These are phyloP conservation scores for Boletus subcaerulescens DNA, from an alignment of 768 basidiomycete genomes.

Conservation along the genomic window DNA sequence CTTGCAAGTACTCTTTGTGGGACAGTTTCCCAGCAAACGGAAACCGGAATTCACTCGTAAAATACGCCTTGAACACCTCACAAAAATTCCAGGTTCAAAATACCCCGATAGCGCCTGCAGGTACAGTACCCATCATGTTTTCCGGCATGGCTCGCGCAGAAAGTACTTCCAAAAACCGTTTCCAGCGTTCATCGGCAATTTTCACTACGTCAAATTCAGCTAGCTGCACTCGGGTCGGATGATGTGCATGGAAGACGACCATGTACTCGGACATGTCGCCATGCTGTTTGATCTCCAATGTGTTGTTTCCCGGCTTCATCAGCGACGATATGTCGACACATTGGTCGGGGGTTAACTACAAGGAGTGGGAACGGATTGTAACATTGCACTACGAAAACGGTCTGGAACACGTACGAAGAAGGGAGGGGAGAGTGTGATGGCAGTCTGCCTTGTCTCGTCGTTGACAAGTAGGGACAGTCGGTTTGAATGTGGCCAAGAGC, in stretches of 20 bases:
- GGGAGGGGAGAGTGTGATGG: conserved; percentile 29
- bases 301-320: conserved; percentile 40
- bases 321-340: conserved; percentile 52
- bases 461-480: conserved; percentile 15
- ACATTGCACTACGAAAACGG: background rate
- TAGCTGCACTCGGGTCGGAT: conserved; percentile 47
- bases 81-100: background rate
- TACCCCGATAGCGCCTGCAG: background rate
- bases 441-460: conserved; percentile 2
- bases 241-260: conserved; percentile 48
- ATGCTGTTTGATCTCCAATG: conserved; percentile 41
- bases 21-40: too few relatives aligned
- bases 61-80: background rate
- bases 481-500: conserved; percentile 43
- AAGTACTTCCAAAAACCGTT: conserved; percentile 11
- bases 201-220: conserved; percentile 18
- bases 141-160: conserved; percentile 6
- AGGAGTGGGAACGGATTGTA: background rate
- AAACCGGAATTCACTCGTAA: background rate
- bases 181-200: conserved; percentile 21
- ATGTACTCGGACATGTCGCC: conserved; percentile 44
- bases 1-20: too few relatives aligned
- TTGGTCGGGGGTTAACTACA: conserved; percentile 45
- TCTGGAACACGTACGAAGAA: conserved; percentile 33
- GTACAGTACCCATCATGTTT: background rate